Percentiles rank a stretch among this genome's conserved stretches.
These are phyloP conservation scores for Microbotryum intermedium DNA, from an alignment of 1,284 basidiomycete species.

Conservation along the genomic window DNA sequence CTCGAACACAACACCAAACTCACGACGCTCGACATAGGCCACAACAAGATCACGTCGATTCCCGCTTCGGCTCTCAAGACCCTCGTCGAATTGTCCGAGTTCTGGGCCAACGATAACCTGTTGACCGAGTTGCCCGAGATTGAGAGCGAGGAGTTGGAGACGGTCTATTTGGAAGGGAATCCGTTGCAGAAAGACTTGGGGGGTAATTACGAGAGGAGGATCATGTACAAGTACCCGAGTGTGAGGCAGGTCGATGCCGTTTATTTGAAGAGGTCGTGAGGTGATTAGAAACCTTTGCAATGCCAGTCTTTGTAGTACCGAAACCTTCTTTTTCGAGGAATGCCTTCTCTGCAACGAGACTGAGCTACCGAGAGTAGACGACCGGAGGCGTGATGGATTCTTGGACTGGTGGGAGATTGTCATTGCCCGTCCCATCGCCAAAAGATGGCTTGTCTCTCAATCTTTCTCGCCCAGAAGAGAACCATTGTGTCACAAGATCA, in stretches of 20 bases:
- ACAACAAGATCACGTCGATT: constrained; percentile 62
- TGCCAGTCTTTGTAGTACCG: too few relatives aligned
- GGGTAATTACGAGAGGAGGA: constrained; percentile 73
- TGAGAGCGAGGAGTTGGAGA: constrained; percentile 49
- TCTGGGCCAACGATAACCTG: constrained; percentile 92
- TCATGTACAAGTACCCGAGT: constrained; percentile 80
- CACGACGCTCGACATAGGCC: constrained; percentile 77
- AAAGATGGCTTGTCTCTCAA: too few relatives aligned
- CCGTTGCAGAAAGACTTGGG: constrained; percentile 74
- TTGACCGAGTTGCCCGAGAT: constrained; percentile 61
- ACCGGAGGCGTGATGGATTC: too few relatives aligned
- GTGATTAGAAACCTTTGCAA: too few relatives aligned
- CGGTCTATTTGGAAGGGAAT: constrained; percentile 90
- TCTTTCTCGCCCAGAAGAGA: too few relatives aligned
- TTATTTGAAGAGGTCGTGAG: constrained; percentile 47
- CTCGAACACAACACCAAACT: constrained; percentile 70
- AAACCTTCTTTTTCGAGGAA: too few relatives aligned
- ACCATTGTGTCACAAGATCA: too few relatives aligned
- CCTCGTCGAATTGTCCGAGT: constrained; percentile 67
- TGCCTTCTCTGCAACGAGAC: too few relatives aligned
- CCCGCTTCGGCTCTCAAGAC: constrained; percentile 70
- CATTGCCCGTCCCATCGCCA: too few relatives aligned
- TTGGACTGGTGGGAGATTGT: too few relatives aligned
- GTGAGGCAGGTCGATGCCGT: constrained; percentile 91
- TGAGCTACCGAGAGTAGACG: too few relatives aligned